Conservation (phyloP, 83 land plant genomes). For the Larix sibirica region DNA sequence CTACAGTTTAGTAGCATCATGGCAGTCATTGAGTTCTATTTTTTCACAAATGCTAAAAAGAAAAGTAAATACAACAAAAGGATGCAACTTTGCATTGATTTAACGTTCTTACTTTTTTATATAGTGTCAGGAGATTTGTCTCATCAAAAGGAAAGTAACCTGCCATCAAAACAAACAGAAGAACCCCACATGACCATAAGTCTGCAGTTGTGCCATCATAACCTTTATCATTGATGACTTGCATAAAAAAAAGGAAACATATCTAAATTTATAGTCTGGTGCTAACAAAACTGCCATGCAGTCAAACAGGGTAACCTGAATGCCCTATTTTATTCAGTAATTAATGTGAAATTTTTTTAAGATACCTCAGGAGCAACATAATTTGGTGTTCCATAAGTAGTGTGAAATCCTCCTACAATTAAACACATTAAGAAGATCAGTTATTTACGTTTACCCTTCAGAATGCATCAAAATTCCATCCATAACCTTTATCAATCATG, state of each 20-base stretch:
- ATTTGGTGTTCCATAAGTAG: no score
- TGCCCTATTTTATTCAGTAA: no score
- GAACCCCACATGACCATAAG: conserved; percentile 6
- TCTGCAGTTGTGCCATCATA: conserved; percentile 8
- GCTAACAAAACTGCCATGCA: no score
- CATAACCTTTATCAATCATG: no score
- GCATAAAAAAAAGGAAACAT: background rate
- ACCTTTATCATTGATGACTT: background rate
- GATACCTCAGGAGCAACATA: no score
- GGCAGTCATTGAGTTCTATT: background rate
- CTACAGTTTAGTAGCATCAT: background rate
- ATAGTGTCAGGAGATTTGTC: background rate
- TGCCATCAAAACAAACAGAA: background rate
- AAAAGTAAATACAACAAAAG: background rate
- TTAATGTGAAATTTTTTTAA: no score
- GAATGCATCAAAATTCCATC: no score
- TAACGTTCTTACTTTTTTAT: background rate
- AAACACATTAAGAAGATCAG: background rate
- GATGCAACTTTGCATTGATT: background rate
- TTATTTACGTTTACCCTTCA: no score
- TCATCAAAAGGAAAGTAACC: background rate
- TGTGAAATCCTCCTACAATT: conserved; percentile 22
- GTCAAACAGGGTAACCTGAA: no score
- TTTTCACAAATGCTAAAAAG: background rate
- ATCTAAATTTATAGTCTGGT: no score